Base-by-base conservation (phyloP, 371 early-diverging fungal species). In the Lichtheimia ramosa region DNA sequence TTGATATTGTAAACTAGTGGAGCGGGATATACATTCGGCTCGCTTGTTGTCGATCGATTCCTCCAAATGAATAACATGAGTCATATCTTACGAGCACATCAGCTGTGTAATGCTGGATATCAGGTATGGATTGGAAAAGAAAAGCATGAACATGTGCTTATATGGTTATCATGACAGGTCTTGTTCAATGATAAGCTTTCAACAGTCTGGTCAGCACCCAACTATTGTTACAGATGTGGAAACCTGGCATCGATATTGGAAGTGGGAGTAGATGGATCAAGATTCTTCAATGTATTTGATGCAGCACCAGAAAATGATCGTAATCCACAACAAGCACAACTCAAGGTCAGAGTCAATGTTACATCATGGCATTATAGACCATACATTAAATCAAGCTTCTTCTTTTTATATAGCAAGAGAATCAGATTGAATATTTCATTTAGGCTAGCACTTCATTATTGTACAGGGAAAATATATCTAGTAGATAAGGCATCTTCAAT, bases 191-290 rank as follows among this genome's bases (percentile, higher is more conserved):
- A 94, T 56, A 87, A 85, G 61, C 82, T 94, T 6, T 89, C 90
- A 5, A 95, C 96, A 0, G 96, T 96, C 2, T 96, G 96, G 96
- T 91, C 92, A 18, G 90, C 90, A 14, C 90, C 90, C 13, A 89
- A 88, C 69, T 97, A 99, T 70, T 99, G 99, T 71, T 96, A 96
- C 64, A 84, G 98, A 13, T 96, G 96, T 52, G 97, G 97, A 12
- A 99, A 99, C 66, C 54, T 95, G 59, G 99, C 97, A 0, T 91
- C 93, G 3, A 86, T 97, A 18, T 78, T 99, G 48, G 96, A 99
- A 72, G 90, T 99, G 14, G 89, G 87, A 41, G 85, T 82, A 3
- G 83, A 87, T 56, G 85, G 92, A 12, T 88, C 89, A 66, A 72
- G 92, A 5, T 90, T 83, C 62, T 96, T 94, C 69, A 94, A 94